Evolutionary conservation across 2,329 filamentous ascomycete species (phyloP).

Genomic region (Fusarium cyanostomum): DNA sequence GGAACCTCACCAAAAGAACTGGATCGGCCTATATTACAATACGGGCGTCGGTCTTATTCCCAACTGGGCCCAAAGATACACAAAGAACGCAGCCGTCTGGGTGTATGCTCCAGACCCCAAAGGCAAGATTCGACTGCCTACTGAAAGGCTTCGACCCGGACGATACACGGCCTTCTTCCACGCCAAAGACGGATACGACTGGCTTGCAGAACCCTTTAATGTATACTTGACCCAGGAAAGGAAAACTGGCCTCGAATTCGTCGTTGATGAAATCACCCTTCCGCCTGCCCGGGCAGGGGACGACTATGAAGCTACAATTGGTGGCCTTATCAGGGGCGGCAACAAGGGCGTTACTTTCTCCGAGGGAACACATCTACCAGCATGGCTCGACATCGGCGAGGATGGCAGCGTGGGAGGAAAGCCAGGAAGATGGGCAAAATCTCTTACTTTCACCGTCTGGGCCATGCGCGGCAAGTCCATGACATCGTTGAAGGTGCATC

Average conservation of each 20-base stretch:
- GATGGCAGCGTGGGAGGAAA: constrained; percentile 48
- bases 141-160: constrained; percentile 37
- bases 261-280: constrained; percentile 43
- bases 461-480: constrained; percentile 39
- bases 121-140: constrained; percentile 41
- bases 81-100: constrained; percentile 43
- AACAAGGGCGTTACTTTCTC: constrained; percentile 39
- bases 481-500: constrained; percentile 41
- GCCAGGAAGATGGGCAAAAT: constrained; percentile 31
- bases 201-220: constrained; percentile 46
- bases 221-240: constrained; percentile 32
- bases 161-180: constrained; percentile 49
- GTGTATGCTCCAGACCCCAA: constrained; percentile 41
- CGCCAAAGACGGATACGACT: constrained; percentile 47
- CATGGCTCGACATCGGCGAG: constrained; percentile 46
- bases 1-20: constrained; percentile 45
- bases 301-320: constrained; percentile 42
- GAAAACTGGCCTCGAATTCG: constrained; percentile 36
- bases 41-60: constrained; percentile 46
- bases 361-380: constrained; percentile 29
- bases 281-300: constrained; percentile 48
- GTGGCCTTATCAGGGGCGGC: constrained; percentile 45
- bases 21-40: constrained; percentile 49
- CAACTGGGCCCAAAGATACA: constrained; percentile 31
- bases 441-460: constrained; percentile 38